phyloP scores from a whole-genome alignment of 2,329 filamentous ascomycete species.

The Arthroderma sp. region DNA sequence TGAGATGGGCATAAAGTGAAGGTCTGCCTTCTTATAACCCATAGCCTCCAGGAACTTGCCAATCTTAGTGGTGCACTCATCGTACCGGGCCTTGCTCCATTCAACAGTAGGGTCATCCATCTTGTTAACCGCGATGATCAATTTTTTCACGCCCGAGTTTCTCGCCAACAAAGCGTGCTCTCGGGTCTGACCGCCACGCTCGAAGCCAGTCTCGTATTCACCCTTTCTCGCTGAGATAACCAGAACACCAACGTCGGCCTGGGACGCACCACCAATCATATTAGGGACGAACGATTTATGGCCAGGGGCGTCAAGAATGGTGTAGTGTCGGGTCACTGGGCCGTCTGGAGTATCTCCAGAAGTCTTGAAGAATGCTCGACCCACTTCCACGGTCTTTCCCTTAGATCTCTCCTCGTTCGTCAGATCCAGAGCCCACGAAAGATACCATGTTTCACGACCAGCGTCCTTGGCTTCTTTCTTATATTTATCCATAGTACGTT shows the following conservation, averaged over 20 bases:
- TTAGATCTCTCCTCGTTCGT: constrained; percentile 93
- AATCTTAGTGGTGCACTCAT: constrained; percentile 86
- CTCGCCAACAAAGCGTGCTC: constrained; percentile 97
- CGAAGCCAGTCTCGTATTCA: constrained; percentile 97
- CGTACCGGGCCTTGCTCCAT: constrained; percentile 86
- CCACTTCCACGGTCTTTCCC: constrained; percentile 97
- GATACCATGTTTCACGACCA: constrained; percentile 94
- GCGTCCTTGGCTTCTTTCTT: constrained; percentile 92
- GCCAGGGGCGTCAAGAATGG: constrained; percentile 88
- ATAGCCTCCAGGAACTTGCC: constrained; percentile 77
- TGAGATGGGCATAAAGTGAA: constrained; percentile 92
- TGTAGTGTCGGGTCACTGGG: constrained; percentile 78
- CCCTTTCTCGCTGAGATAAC: constrained; percentile 95
- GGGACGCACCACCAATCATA: constrained; percentile 93
- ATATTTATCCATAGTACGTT: constrained; percentile 96
- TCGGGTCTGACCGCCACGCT: constrained; percentile 88
- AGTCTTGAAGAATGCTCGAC: constrained; percentile 90
- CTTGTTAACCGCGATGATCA: constrained; percentile 93
- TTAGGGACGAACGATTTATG: constrained; percentile 97
- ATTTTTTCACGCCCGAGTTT: constrained; percentile 94
- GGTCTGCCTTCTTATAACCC: constrained; percentile 90
- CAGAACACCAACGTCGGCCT: constrained; percentile 85
- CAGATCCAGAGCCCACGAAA: constrained; percentile 95
- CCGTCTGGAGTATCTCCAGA: constrained; percentile 23
- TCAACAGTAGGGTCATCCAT: constrained; percentile 97